Evolutionary conservation across 345 rosid genomes (phyloP).

Genomic region (Aquilaria malaccensis): DNA sequence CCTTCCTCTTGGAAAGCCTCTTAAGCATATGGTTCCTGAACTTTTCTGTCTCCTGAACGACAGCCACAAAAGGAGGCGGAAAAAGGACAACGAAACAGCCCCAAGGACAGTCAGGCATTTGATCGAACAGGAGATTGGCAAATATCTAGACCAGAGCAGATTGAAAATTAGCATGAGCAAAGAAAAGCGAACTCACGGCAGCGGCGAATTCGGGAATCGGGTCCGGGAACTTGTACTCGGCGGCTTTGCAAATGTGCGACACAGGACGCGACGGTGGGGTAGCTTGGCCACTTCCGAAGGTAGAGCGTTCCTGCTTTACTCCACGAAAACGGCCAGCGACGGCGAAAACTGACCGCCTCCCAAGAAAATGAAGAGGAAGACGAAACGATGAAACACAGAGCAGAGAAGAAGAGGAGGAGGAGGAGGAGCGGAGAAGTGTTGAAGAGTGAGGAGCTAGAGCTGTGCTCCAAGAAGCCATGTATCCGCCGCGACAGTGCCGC

Average conservation of each 20-base stretch:
- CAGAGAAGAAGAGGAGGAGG: slow-evolving; percentile 14
- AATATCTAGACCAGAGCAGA: not conserved
- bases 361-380: slow-evolving; percentile 14
- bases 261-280: not conserved
- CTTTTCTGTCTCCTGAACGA: slow-evolving; percentile 69
- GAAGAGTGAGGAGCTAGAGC: slow-evolving; percentile 21
- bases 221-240: slow-evolving; percentile 79
- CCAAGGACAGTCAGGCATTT: not conserved
- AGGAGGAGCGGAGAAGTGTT: slow-evolving; percentile 10
- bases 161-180: not conserved
- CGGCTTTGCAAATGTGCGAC: slow-evolving; percentile 42
- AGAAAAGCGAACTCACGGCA: slow-evolving; percentile 35
- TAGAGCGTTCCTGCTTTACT: slow-evolving; percentile 12
- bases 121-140: not conserved
- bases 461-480: slow-evolving; percentile 35
- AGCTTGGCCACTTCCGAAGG: slow-evolving; percentile 16
- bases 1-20: slow-evolving; percentile 65
- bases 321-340: not conserved
- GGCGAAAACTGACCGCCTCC: slow-evolving; percentile 1
- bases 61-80: too few relatives aligned
- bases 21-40: slow-evolving; percentile 51
- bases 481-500: not conserved
- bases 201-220: slow-evolving; percentile 90
- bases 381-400: slow-evolving; percentile 12
- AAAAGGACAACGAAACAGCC: not conserved